Base-by-base conservation (phyloP, 768 basidiomycete genomes). In the Epithele typhae region DNA sequence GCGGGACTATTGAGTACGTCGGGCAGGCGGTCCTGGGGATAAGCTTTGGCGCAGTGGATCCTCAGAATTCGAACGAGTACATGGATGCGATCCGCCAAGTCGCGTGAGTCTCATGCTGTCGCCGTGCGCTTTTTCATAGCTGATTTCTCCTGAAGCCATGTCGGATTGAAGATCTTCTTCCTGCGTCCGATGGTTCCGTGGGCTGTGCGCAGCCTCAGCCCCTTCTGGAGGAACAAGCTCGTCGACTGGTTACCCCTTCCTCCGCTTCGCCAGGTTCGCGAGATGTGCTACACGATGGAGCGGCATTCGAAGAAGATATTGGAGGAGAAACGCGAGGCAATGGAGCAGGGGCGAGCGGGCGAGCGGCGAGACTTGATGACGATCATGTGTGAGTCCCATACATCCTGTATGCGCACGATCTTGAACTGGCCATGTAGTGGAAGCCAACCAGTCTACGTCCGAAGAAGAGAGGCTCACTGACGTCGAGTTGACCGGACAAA, bases 291-390 rank as follows among this genome's bases (percentile, higher is more conserved):
- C 19, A 43, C 63, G 44, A 64, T 71, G 65, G 54, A 68, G 23
- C n/a, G 37, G 2, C 56, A 60, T 0, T 57, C 61, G 49, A 59
- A 49, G 36, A 39, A 33, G 3, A 62, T 70, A 2, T 65, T 64
- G 27, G 45, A 44, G 0, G 52, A 59, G 43, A 69, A 68, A 58
- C 68, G 51, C 42, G 59, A 52, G 3, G 50, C 42, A 25, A 30
- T 59, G 46, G 48, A 50, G 53, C 45, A 34, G 18, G 53, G 46
- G 36, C 40, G 36, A 27, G 34, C 21, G 25, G 40, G 40, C 15
- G 56, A 48, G 47, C 55, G 52, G 40, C 59, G 64, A 41, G 67
- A 71, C 37, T 65, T 72, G 33, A 67, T 72, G 69, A 67, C 57
- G 46, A 64, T 72, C 51, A 64, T 71, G 60, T 25, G 70, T 72